These are phyloP conservation scores for Chionographis japonica DNA, from an alignment of 106 monocot genomes.

Conservation along the genomic window DNA sequence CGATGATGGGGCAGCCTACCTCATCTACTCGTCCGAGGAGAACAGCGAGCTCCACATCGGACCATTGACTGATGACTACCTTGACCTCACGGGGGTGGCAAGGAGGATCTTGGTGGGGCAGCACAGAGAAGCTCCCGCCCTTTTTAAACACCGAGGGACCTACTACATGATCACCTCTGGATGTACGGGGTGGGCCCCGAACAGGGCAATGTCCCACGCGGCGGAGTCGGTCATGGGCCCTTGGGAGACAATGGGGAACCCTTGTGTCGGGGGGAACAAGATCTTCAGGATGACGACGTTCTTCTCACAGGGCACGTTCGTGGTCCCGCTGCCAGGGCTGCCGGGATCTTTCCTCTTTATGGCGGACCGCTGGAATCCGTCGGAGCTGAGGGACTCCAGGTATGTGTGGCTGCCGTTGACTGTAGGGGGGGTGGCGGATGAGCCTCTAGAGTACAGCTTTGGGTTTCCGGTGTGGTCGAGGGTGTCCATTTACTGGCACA, in stretches of 20 bases:
- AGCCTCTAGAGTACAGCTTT: conserved; percentile 76
- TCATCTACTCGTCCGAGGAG: conserved; percentile 76
- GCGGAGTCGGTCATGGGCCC: conserved; percentile 87
- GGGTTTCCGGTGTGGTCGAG: conserved; percentile 67
- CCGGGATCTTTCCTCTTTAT: conserved; percentile 80
- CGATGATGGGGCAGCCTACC: conserved; percentile 64
- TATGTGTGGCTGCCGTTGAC: conserved; percentile 87
- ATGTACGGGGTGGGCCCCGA: conserved; percentile 93
- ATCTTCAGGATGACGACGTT: conserved; percentile 71
- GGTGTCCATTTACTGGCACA: conserved; percentile 72
- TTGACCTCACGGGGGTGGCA: conserved; percentile 42
- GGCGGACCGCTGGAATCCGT: conserved; percentile 92
- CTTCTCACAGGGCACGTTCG: conserved; percentile 80
- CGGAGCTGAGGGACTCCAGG: conserved; percentile 80
- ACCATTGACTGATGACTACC: conserved; percentile 73
- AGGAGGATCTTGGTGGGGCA: conserved; percentile 64
- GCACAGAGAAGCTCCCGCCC: conserved; percentile 83
- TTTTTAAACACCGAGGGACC: conserved; percentile 67
- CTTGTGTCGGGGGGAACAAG: conserved; percentile 83
- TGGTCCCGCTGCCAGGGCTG: conserved; percentile 54
- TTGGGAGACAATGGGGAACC: conserved; percentile 93
- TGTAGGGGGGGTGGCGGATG: conserved; percentile 77
- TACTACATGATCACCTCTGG: conserved; percentile 99
- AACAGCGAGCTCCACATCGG: conserved; percentile 88
- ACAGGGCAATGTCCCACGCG: conserved; percentile 70